Percentiles rank a stretch among this genome's conserved stretches.
Conservation (phyloP, 257 asterid species). For the Fraxinus quadrangulata region DNA sequence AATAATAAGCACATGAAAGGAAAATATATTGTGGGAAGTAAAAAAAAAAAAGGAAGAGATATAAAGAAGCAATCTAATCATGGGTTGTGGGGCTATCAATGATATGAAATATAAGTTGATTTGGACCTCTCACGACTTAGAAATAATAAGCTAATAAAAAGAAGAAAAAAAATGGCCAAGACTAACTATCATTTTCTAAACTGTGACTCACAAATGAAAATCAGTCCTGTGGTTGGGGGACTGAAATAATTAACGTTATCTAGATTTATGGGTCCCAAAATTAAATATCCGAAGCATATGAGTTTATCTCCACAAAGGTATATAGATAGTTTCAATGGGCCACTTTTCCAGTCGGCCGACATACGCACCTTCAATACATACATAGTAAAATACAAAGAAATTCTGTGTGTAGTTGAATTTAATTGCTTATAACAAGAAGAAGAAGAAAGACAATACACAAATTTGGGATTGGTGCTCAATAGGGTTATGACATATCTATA, state of each 20-base stretch:
- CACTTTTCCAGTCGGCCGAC: neutral
- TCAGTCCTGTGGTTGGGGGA: neutral
- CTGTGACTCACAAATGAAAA: neutral
- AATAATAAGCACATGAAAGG: neutral
- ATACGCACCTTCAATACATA: neutral
- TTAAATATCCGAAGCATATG: neutral
- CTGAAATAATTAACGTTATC: constrained; percentile 8
- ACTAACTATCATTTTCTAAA: neutral
- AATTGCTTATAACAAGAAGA: no score
- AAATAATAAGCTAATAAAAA: neutral
- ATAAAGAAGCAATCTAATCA: neutral
- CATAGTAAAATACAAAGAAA: neutral
- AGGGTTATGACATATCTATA: no score
- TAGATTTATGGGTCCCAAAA: neutral
- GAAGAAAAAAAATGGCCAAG: neutral
- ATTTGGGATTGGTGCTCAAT: no score
- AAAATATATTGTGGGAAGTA: no score
- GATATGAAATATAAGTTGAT: neutral
- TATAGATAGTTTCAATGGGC: neutral
- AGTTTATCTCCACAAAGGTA: neutral
- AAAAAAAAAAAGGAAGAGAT: neutral
- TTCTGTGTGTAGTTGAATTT: no score
- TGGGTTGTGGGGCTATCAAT: neutral
- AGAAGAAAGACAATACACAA: no score
- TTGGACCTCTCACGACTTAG: neutral